Conservation (phyloP, 73 alveolate species). For the Paraurostyla sp. region DNA sequence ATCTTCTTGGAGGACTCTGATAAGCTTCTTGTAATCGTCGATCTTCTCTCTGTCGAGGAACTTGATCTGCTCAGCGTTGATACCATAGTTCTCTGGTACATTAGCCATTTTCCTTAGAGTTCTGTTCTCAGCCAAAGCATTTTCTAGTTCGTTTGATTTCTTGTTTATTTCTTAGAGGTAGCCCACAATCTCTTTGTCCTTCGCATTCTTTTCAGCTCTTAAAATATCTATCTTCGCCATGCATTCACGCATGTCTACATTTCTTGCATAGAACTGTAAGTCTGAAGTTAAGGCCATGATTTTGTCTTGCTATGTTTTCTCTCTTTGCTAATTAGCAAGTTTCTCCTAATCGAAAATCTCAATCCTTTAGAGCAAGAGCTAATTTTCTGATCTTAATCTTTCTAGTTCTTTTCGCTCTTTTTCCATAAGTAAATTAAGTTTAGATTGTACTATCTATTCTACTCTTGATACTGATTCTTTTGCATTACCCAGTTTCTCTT, state of each 20-base stretch:
- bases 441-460: slow-evolving; percentile 59
- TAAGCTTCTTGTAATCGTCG: slow-evolving; percentile 96
- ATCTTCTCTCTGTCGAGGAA: slow-evolving; percentile 93
- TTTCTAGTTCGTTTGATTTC: slow-evolving; percentile 85
- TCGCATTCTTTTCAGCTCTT: slow-evolving; percentile 74
- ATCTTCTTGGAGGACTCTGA: slow-evolving; percentile 93
- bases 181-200: slow-evolving; percentile 69
- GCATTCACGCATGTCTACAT: slow-evolving; percentile 70
- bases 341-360: slow-evolving; percentile 72
- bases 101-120: slow-evolving; percentile 94
- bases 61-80: slow-evolving; percentile 89
- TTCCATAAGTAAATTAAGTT: slow-evolving; percentile 68
- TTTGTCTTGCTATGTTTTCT: slow-evolving; percentile 73
- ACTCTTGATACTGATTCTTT: slow-evolving; percentile 56
- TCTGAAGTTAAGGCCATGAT: slow-evolving; percentile 77
- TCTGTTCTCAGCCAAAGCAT: slow-evolving; percentile 94
- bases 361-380: slow-evolving; percentile 62
- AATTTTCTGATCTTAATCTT: slow-evolving; percentile 74
- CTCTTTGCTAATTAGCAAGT: slow-evolving; percentile 68
- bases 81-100: slow-evolving; percentile 96
- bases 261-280: slow-evolving; percentile 76
- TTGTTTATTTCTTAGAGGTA: slow-evolving; percentile 69
- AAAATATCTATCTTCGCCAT: slow-evolving; percentile 76
- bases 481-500: slow-evolving; percentile 47
- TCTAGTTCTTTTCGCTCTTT: slow-evolving; percentile 73